phyloP scores from a whole-genome alignment of 371 early-diverging fungal genomes.

The Mortierella polycephala region DNA sequence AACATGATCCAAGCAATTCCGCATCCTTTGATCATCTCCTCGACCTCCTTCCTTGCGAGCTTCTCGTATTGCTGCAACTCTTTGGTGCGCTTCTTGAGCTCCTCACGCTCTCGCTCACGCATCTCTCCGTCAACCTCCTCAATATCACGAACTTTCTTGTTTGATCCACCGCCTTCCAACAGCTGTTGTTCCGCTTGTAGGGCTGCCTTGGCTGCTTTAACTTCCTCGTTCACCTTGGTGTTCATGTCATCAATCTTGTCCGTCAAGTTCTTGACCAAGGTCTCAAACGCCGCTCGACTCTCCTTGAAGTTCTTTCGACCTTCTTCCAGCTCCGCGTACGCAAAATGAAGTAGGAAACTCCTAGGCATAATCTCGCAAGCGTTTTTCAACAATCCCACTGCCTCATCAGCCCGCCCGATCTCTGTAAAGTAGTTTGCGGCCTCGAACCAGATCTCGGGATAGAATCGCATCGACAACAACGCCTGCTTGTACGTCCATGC shows the following conservation, averaged over 20 bases:
- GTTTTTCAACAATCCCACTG: constrained; percentile 74
- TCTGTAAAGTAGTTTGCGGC: constrained; percentile 79
- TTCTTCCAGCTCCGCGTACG: constrained; percentile 90
- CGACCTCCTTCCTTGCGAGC: constrained; percentile 68
- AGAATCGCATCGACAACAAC: constrained; percentile 81
- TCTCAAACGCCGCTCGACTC: constrained; percentile 79
- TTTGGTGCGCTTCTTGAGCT: constrained; percentile 71
- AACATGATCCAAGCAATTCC: constrained; percentile 88
- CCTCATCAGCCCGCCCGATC: constrained; percentile 76
- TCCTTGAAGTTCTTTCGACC: constrained; percentile 72
- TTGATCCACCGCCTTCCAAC: constrained; percentile 58
- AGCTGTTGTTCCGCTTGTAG: constrained; percentile 55
- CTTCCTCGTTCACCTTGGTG: constrained; percentile 58
- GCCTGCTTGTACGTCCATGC: constrained; percentile 90
- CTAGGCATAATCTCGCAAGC: constrained; percentile 81
- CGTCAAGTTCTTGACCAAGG: constrained; percentile 68
- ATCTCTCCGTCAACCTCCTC: constrained; percentile 83
- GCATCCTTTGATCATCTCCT: constrained; percentile 68
- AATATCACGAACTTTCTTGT: constrained; percentile 63
- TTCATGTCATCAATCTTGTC: constrained; percentile 65
- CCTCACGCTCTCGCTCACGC: constrained; percentile 76
- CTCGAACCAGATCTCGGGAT: constrained; percentile 93
- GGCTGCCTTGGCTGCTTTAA: constrained; percentile 46
- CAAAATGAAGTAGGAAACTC: constrained; percentile 85
- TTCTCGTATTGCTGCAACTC: constrained; percentile 74